Evolutionary conservation across 257 asterid genomes (phyloP), one percentile per base, ranked within the genome.

Genomic region (Thymus quinquecostatus): DNA sequence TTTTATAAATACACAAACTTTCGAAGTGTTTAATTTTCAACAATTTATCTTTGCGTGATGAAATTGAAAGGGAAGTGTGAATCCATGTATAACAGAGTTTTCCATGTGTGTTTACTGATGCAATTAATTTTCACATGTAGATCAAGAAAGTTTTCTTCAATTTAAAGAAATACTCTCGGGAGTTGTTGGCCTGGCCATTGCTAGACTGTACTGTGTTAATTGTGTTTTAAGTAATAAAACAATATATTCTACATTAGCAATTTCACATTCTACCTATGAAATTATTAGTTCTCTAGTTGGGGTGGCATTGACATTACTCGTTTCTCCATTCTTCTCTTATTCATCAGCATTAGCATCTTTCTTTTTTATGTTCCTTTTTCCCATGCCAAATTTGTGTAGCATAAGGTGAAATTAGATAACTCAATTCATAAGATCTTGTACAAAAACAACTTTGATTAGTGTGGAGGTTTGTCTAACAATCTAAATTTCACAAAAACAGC

Each of bases 51-150:
- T 21, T 21, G 21, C 0, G 21, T 21, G 21, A 21, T 21, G 21
- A 21, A 21, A 21, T 21, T 21, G 21, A 21, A 21, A 21, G 21
- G 21, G 21, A 21, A 21, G 21, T 21, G 21, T 21, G 21, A 21
- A 21, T 21, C 21, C 21, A 21, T 21, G 21, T 21, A 21, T 21
- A 21, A 21, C 21, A 21, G 21, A 21, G 21, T 21, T 21, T 21
- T 21, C 21, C 21, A 21, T 21, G 21, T 21, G 21, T 21, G 21
- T 21, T 21, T 21, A 21, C 21, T 21, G 21, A 21, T 21, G 21
- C 21, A 21, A 21, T 21, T 21, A 21, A 21, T 21, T 21, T 21
- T 21, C 21, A 21, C 98, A 87, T 96, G 97, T 89, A 94, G 98
- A 94, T 94, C 98, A 64, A 67, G 61, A 66, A 63, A 47, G 30